A percentile compares a stretch with the other conserved stretches of the same genome.
Evolutionary conservation across 306 rosid genomes (phyloP).

Genomic region (Cucurbita pepo): DNA sequence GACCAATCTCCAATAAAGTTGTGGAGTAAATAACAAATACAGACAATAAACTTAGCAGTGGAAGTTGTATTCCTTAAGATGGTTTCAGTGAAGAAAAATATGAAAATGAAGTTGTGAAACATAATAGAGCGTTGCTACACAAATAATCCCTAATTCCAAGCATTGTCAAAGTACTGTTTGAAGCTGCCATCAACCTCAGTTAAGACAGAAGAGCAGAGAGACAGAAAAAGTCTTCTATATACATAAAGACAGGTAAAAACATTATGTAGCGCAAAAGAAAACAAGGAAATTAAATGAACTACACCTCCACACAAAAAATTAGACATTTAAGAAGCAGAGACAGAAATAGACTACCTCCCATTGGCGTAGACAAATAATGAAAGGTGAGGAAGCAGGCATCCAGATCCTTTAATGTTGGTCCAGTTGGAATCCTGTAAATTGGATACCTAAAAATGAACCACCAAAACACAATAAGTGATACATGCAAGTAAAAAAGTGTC

Average conservation of each 20-base stretch:
- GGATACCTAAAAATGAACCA: slow-evolving; percentile 56
- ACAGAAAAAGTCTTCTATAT: neutral
- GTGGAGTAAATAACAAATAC: neutral
- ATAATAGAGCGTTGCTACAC: neutral
- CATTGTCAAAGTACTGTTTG: neutral
- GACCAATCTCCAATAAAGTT: neutral
- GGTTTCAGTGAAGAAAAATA: neutral
- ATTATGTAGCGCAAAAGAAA: neutral
- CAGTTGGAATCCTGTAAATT: slow-evolving; percentile 87
- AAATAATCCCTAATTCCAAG: neutral
- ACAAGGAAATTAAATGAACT: neutral
- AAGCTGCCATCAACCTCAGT: neutral
- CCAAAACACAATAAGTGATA: slow-evolving; percentile 6
- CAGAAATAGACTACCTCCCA: slow-evolving; percentile 25
- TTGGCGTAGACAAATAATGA: slow-evolving; percentile 45
- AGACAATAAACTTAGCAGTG: neutral
- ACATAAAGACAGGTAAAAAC: neutral
- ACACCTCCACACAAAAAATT: neutral
- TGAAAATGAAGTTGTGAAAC: neutral
- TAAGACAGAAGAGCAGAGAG: neutral
- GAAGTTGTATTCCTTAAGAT: neutral
- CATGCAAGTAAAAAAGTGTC: neutral
- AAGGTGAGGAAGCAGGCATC: slow-evolving; percentile 87
- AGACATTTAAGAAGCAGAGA: neutral
- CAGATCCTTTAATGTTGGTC: slow-evolving; percentile 79